Conservation (phyloP, 805 yeast species). For the Candida verbasci region DNA sequence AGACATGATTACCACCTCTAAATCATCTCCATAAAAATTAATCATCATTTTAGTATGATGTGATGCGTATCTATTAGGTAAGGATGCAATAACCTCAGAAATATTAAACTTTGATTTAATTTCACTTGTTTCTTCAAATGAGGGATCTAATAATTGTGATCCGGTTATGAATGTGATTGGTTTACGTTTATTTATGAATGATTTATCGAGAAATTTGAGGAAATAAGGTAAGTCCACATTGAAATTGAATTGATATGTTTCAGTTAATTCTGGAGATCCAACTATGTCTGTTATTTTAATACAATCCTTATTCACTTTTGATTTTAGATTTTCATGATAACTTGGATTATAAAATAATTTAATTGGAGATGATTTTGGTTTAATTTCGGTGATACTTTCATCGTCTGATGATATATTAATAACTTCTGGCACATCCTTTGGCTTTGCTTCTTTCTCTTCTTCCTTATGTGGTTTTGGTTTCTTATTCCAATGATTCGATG, state of each 20-base stretch:
- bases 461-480: slow-evolving; percentile 5
- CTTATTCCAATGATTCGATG: slow-evolving; percentile 22
- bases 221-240: slow-evolving; percentile 40
- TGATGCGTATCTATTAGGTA: slow-evolving; percentile 31
- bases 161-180: slow-evolving; percentile 30
- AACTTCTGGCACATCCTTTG: slow-evolving; percentile 1
- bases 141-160: slow-evolving; percentile 12
- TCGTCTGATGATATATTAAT: slow-evolving; percentile 11
- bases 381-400: slow-evolving; percentile 7
- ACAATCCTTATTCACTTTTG: slow-evolving; percentile 20
- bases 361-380: slow-evolving; percentile 15
- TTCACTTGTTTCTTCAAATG: slow-evolving; percentile 10
- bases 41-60: slow-evolving; percentile 72
- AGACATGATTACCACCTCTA: slow-evolving; percentile 55
- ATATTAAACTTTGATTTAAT: slow-evolving; percentile 19
- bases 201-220: slow-evolving; percentile 26
- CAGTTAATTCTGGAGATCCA: slow-evolving; percentile 27
- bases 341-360: slow-evolving; percentile 26
- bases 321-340: slow-evolving; percentile 10
- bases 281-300: slow-evolving; percentile 23
- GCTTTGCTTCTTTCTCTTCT: no score
- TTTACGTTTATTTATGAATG: slow-evolving; percentile 13
- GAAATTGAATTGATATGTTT: slow-evolving; percentile 46
- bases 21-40: slow-evolving; percentile 44
- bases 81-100: slow-evolving; percentile 27